Evolutionary conservation across 163 green algal genomes (phyloP), one percentile per base, ranked within the genome.

Genomic region (Chlorella variabilis): DNA sequence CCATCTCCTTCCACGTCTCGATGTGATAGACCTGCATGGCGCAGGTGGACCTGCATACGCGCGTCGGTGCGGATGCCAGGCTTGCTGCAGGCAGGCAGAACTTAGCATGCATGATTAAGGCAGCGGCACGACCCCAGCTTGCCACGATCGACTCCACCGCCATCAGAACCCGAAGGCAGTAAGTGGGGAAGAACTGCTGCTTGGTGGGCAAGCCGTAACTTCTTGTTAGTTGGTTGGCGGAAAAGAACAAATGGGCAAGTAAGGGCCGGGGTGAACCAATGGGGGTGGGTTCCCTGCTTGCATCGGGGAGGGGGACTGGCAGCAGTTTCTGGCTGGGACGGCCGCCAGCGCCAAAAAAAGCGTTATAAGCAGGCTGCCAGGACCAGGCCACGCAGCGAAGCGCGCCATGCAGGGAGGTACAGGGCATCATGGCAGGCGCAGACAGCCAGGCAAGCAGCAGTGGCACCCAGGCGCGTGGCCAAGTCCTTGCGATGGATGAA

Each of bases 241-340:
- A 70, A 15, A 87, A 63, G 23, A 87, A 71, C 76, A 85, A 85
- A 66, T 88, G 83, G n/a, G n/a, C n/a, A n/a, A n/a, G n/a, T n/a
- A n/a, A n/a, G n/a, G n/a, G n/a, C n/a, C n/a, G n/a, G n/a, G n/a
- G n/a, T n/a, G n/a, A n/a, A n/a, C n/a, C n/a, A n/a, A n/a, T n/a
- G n/a, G n/a, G n/a, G n/a, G n/a, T n/a, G n/a, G n/a, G n/a, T n/a
- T n/a, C n/a, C n/a, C n/a, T n/a, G n/a, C n/a, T n/a, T n/a, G n/a
- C n/a, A n/a, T n/a, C n/a, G n/a, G n/a, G n/a, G n/a, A n/a, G n/a
- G n/a, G n/a, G n/a, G n/a, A n/a, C n/a, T n/a, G n/a, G n/a, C n/a
- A n/a, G n/a, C n/a, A n/a, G n/a, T n/a, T n/a, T n/a, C n/a, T n/a
- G n/a, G n/a, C n/a, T n/a, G n/a, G n/a, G 56, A 88, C 83, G 1